Base-by-base conservation (phyloP, 2,329 filamentous ascomycete species). In the Achaetomium macrosporum region DNA sequence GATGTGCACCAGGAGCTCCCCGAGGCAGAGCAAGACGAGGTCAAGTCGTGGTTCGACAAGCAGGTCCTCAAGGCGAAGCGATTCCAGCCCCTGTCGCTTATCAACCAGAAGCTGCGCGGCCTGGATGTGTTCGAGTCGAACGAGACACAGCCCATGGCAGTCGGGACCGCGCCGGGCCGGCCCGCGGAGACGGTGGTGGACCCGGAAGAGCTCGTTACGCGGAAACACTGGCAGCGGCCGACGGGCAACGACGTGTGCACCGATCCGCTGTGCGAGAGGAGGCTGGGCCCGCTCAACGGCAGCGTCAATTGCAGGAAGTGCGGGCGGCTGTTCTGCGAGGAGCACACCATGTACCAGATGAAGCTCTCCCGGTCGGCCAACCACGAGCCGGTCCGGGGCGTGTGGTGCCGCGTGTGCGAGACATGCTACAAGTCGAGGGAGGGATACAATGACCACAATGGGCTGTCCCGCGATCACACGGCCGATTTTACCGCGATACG, bases 341-440 rank as follows among this genome's bases (percentile, higher is more conserved):
- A 92, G 62, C 93, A 99, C 68, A 97, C 93, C 48, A 96, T 99
- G 91, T 99, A 97, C 66, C 92, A 99, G 73, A 97, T 97, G 88
- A 96, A 95, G 74, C 77, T 99, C 11, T 96, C 91, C 9, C 79
- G 91, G 50, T 87, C 90, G 30, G 93, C 93, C 4, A 81, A 85
- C 54, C 90, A 96, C 69, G 93, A 99, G 59, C 92, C 93, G 0
- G 82, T 93, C 1, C 77, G 92, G 57, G 93, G 93, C 8, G 81
- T 89, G 61, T 99, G 93, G 93, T 95, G 89, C 62, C 76, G 93
- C 47, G 92, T 97, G 2, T 99, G 93, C 66, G 93, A 99, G 73
- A 97, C 93, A n/a, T 99, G 93, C 71, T 99, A 93, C 73, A 97
- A 96, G 73, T 96, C 90, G 47, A 82, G 93, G 63, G 89, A 91